Base-by-base conservation (phyloP, 2,329 filamentous ascomycete species). In the Pseudogymnoascus verrucosus region DNA sequence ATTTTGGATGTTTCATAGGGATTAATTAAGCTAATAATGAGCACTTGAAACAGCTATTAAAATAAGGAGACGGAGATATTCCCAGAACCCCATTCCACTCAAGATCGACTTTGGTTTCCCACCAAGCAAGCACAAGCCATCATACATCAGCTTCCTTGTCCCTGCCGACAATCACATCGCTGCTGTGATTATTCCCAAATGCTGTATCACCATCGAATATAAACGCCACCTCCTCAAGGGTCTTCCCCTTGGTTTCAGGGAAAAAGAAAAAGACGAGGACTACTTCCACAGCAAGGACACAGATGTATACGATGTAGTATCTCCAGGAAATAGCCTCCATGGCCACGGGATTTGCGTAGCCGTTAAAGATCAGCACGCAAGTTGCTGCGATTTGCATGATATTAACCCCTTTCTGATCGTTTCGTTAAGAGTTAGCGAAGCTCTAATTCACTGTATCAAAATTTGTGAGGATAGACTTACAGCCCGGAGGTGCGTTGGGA, bases 281-380 rank as follows among this genome's bases (percentile, higher is more conserved):
- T 23, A 37, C 54, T 5, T 64, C 57, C 14, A 62, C n/a, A 4
- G 66, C 39, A 11, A 67, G 37, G 8, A 69, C 59, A 11, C 54
- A 60, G n/a, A 68, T 47, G 19, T 63, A 69, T 1, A 69, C 62
- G 10, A 69, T 62, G 37, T 68, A 69, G 19, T 66, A 76, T 60
- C 71, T 74, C 75, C 74, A 76, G 7, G 65, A 65, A 23, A 77
- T 69, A 0, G 65, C 65, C 0, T 69, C 67, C 8, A 76, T 71
- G 0, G 74, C 77, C 6, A 78, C 72, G 0, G 77, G 76, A 64
- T 78, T 78, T 23, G 75, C 76, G 54, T 76, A 78, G 57, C 74
- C 72, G 65, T 78, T 78, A 67, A 78, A 78, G 10, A 67, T 66
- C 10, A 75, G 66, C n/a, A 67, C 68, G 7, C 66, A 54, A 14